These are phyloP conservation scores for Passalora sequoiae DNA, from an alignment of 2,329 filamentous ascomycete species.

Conservation along the genomic window DNA sequence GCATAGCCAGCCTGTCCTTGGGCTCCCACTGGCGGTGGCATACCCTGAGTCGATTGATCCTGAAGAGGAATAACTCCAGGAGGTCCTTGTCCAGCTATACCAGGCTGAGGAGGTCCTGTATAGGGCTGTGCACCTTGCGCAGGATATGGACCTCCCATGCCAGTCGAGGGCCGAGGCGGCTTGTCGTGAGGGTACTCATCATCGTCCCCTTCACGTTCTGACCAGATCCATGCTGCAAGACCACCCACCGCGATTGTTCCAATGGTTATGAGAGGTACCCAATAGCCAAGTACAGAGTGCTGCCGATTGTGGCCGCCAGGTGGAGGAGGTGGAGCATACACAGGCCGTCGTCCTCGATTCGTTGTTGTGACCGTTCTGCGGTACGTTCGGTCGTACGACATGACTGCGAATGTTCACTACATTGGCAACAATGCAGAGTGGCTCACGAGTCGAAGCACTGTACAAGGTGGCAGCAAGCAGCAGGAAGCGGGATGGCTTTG, in stretches of 20 bases:
- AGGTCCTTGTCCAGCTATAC: neutral
- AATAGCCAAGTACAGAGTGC: conserved; percentile 65
- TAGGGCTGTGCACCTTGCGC: conserved; percentile 25
- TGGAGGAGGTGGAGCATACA: conserved; percentile 35
- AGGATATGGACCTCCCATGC: conserved; percentile 19
- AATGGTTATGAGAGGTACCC: conserved; percentile 82
- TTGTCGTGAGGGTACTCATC: conserved; percentile 50
- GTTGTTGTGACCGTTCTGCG: conserved; percentile 37
- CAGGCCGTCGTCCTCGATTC: conserved; percentile 50
- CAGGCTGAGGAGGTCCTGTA: conserved; percentile 17
- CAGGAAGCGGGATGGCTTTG: neutral
- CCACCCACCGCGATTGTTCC: conserved; percentile 83
- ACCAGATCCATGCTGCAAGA: conserved; percentile 89
- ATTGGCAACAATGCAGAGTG: conserved; percentile 2
- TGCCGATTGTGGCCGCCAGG: conserved; percentile 42
- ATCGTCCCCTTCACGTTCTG: conserved; percentile 71
- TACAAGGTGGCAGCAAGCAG: neutral
- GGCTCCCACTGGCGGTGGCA: conserved; percentile 24
- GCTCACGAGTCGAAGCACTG: neutral
- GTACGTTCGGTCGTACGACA: conserved; percentile 51
- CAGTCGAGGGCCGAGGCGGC: conserved; percentile 27
- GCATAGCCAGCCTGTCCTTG: conserved; percentile 14
- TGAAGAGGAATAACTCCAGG: conserved; percentile 21
- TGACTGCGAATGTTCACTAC: conserved; percentile 16
- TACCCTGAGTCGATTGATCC: conserved; percentile 23